Evolutionary conservation across 2,329 filamentous ascomycete species (phyloP), one percentile per base, ranked within the genome.

Genomic region (Hypomyces rosellus): DNA sequence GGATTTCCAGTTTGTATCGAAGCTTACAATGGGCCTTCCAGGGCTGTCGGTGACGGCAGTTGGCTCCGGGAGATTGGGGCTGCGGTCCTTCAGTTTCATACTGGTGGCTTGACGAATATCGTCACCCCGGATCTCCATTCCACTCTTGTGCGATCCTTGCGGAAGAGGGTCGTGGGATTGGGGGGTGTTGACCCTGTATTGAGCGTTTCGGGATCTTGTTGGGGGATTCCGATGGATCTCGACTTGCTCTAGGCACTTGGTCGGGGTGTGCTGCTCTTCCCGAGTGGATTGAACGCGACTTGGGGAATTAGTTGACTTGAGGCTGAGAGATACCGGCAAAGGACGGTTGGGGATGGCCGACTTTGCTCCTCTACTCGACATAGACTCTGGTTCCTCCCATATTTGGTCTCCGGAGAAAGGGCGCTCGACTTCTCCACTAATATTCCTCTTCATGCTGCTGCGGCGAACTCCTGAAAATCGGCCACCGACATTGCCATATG

Each of bases 11-110:
- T 86, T 81, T 63, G 81, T 81, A 71, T 95, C 81, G 77, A 97
- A 97, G 78, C 92, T 97, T 77, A 97, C 92, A 75, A 97, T 97
- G 56, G 92, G 92, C 65, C 92, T 84, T 61, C 89, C 89, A 61
- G 88, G 86, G 64, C 80, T 87, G 72, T 96, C 87, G 73, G 90
- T 96, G 69, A 97, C 91, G 63, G 88, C 85, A 49, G 88, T 89
- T 57, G 92, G 92, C 63, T 86, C 92, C 25, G 91, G 92, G 55
- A 97, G 76, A 65, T 88, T 95, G 51, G 84, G 71, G 69, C 90
- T 96, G 63, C 91, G 85, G 68, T 96, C 89, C 66, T 84, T 90
- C 56, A 93, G 74, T 65, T 77, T 86, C 81, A 95, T 95, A 70
- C 88, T 93, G 7, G 92, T 97, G 49, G 92, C 92, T 58, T 88